These are phyloP conservation scores for Dactylellina sp. DNA, from an alignment of 2,329 filamentous ascomycete species.

Conservation along the genomic window DNA sequence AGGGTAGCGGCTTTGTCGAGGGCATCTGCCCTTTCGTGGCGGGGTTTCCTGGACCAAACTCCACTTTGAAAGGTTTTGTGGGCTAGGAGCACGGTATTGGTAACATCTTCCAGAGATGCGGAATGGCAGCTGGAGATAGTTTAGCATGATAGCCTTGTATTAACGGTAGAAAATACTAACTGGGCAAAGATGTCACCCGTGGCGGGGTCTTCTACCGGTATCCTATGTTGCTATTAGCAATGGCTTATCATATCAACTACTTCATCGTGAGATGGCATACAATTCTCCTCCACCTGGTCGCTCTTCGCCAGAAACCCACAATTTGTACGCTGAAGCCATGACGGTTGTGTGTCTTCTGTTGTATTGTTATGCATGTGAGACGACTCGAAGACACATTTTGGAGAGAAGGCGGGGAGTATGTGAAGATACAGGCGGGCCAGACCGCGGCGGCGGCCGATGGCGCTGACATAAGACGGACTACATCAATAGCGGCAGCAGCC, in stretches of 20 bases:
- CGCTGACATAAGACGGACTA: neutral
- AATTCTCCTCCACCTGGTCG: slow-evolving; percentile 65
- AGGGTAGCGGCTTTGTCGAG: slow-evolving; percentile 72
- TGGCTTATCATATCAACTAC: slow-evolving; percentile 44
- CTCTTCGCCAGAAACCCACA: slow-evolving; percentile 66
- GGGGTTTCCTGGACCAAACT: slow-evolving; percentile 70
- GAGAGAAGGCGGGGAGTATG: too few species aligned
- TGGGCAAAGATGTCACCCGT: slow-evolving; percentile 69
- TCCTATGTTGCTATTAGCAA: slow-evolving; percentile 63
- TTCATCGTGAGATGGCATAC: slow-evolving; percentile 63
- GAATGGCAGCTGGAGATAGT: slow-evolving; percentile 65
- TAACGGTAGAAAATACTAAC: slow-evolving; percentile 62
- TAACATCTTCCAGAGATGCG: slow-evolving; percentile 66
- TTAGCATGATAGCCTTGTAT: slow-evolving; percentile 5
- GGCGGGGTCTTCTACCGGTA: slow-evolving; percentile 69
- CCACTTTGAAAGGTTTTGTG: slow-evolving; percentile 68
- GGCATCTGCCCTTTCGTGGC: slow-evolving; percentile 72
- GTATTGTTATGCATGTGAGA: neutral
- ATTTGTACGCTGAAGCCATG: slow-evolving; percentile 18
- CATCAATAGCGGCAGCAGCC: neutral
- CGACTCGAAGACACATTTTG: too few species aligned
- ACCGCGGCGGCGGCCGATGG: slow-evolving; percentile 6
- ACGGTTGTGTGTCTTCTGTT: too few species aligned
- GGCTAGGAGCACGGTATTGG: slow-evolving; percentile 64
- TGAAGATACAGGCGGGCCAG: neutral